These are phyloP conservation scores for Fennellomyces sp. DNA, from an alignment of 371 early-diverging fungal genomes.

Conservation along the genomic window DNA sequence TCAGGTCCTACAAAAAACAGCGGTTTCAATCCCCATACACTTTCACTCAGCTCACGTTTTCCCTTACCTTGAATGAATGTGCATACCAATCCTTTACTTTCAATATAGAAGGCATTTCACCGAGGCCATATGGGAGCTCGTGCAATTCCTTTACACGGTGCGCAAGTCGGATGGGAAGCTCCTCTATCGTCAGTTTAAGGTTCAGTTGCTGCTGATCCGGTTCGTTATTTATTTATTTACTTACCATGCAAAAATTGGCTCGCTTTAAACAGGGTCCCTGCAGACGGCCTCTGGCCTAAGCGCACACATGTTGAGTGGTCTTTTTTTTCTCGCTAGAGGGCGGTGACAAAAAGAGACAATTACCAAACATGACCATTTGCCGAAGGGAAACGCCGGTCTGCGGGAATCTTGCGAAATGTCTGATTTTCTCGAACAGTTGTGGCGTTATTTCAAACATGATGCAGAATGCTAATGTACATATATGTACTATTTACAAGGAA, in stretches of 20 bases:
- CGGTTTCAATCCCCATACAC: neutral
- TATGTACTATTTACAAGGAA: constrained; percentile 1
- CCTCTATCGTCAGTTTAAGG: constrained; percentile 53
- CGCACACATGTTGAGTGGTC: neutral
- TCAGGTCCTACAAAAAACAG: constrained; percentile 63
- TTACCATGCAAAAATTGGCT: constrained; percentile 83
- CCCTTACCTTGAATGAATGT: constrained; percentile 66
- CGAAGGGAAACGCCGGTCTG: constrained; percentile 91
- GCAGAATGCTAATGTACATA: neutral
- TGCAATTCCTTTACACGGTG: constrained; percentile 96
- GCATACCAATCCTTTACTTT: constrained; percentile 96
- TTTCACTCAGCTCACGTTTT: neutral
- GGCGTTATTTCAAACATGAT: constrained; percentile 53
- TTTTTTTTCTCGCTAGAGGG: neutral
- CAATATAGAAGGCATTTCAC: constrained; percentile 87
- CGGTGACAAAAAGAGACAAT: neutral
- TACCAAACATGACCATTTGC: constrained; percentile 95
- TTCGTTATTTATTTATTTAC: neutral
- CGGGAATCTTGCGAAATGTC: constrained; percentile 77
- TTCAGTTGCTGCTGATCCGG: neutral
- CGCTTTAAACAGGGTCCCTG: constrained; percentile 80
- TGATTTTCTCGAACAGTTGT: constrained; percentile 68
- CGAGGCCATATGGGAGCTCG: constrained; percentile 84
- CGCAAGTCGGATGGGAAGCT: constrained; percentile 93
- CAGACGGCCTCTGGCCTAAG: constrained; percentile 76